Evolutionary conservation across 805 yeast genomes (phyloP), one percentile per base, ranked within the genome.

Genomic region (Sugiyamaella boreocaroliniensis): DNA sequence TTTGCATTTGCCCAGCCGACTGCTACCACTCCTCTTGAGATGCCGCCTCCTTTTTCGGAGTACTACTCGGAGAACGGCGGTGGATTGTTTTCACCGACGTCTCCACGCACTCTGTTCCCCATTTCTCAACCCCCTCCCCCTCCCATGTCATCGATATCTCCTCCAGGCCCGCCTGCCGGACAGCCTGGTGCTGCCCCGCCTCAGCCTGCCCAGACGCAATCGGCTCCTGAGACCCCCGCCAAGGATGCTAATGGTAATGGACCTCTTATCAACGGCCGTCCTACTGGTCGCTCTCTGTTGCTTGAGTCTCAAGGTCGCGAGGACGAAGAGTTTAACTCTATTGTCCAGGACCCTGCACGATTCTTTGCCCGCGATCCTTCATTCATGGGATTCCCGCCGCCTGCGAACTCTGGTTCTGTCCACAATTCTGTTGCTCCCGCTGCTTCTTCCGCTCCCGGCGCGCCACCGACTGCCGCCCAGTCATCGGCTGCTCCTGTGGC

Each of bases 291-390:
- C 47, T 60, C 66, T 15, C 52, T 65, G 34, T 50, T 65, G 45
- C 45, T 66, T 29, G 69, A 66, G 49, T 61, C 67, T 11, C 60
- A 61, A 15, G 62, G 61, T 34, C 54, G 61, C 9, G 68, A 64
- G 16, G 65, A 65, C 46, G 66, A 64, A 29, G 68, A 62, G 50
- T 65, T 62, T 43, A 62, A 60, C 45, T 64, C 60, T 40, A 52
- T 65, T 44, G 68, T 65, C 19, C 62, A 61, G 43, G 66, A 64
- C 50, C 64, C 68, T 2, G 58, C 58, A 2, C 58, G 63, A 15
- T 64, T 66, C 62, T 52, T 61, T 46, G 49, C 45, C 14, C 22
- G 47, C 16, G 52, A 55, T 14, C 43, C 54, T 4, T 52, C 50
- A 22, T 47, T 48, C 16, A 37, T 48, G 46, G 54, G 51, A 14